Evolutionary conservation across 176 grass and related monocot genomes (phyloP).

Genomic region (Calamus simplicifolius): DNA sequence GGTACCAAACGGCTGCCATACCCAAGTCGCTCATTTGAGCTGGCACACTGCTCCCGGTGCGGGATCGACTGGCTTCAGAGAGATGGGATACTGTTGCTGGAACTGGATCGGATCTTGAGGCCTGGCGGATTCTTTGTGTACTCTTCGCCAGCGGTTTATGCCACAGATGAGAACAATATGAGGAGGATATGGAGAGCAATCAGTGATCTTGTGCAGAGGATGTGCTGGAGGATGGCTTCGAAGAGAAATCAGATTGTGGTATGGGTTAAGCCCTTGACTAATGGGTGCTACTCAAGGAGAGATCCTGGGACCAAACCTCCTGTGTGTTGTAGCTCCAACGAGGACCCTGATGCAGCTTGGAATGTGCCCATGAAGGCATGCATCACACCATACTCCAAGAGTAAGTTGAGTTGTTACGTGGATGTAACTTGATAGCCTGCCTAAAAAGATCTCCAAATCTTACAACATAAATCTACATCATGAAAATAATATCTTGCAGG

Average conservation of each 20-base stretch:
- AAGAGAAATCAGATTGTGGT: constrained; percentile 72
- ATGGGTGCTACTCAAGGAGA: constrained; percentile 61
- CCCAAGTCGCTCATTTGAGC: constrained; percentile 53
- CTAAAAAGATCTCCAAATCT: too few species aligned
- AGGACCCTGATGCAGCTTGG: constrained; percentile 70
- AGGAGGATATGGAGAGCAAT: constrained; percentile 61
- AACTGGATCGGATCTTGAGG: constrained; percentile 61
- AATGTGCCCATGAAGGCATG: constrained; percentile 72
- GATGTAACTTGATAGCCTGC: neutral
- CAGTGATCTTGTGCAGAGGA: constrained; percentile 46
- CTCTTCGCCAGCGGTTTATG: constrained; percentile 74
- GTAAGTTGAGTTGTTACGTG: constrained; percentile 26
- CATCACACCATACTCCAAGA: constrained; percentile 54
- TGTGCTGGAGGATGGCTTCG: constrained; percentile 70
- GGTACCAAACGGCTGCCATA: constrained; percentile 64
- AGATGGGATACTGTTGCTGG: constrained; percentile 70
- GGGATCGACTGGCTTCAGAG: constrained; percentile 79
- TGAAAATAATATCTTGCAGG: too few species aligned
- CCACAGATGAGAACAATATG: constrained; percentile 41
- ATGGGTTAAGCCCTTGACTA: constrained; percentile 73
- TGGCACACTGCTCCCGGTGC: constrained; percentile 71
- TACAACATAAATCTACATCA: too few species aligned
- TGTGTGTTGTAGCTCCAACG: constrained; percentile 40
- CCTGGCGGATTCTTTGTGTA: constrained; percentile 78
- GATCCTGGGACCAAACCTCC: constrained; percentile 39